Percentiles rank a stretch among this genome's conserved stretches.
phyloP scores from a whole-genome alignment of 1,139 yeast genomes.

The Zygoascus sp. region DNA sequence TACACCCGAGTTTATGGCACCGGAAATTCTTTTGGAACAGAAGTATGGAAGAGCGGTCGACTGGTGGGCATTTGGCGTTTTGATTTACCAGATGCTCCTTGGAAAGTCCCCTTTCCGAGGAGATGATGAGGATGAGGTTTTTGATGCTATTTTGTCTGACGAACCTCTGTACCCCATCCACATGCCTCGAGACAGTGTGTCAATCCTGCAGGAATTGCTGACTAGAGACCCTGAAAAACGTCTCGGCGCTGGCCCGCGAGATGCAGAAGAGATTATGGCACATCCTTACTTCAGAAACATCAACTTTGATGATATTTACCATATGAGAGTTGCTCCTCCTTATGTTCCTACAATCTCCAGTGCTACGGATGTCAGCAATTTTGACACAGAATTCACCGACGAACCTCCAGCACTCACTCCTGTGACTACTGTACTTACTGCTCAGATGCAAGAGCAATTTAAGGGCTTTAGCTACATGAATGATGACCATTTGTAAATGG shows the following conservation, averaged over 20 bases:
- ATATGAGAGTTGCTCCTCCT: slow-evolving; percentile 67
- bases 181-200: slow-evolving; percentile 96
- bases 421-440: slow-evolving; percentile 78
- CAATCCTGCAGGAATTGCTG: slow-evolving; percentile 81
- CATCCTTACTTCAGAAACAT: slow-evolving; percentile 91
- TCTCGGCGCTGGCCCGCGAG: slow-evolving; percentile 80
- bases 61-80: slow-evolving; percentile 99
- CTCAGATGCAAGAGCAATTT: slow-evolving; percentile 92
- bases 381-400: slow-evolving; percentile 90
- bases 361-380: slow-evolving; percentile 88
- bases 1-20: slow-evolving; percentile 99
- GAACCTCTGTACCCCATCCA: slow-evolving; percentile 97
- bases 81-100: slow-evolving; percentile 89
- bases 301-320: slow-evolving; percentile 78
- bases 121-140: slow-evolving; percentile 96
- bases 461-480: slow-evolving; percentile 91
- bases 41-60: slow-evolving; percentile 91
- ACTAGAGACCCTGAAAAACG: slow-evolving; percentile 84
- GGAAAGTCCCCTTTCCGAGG: slow-evolving; percentile 98
- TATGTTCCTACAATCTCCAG: slow-evolving; percentile 69
- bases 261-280: slow-evolving; percentile 90
- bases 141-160: slow-evolving; percentile 94
- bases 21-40: slow-evolving; percentile 90
- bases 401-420: slow-evolving; percentile 96
- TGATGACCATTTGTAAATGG: slow-evolving; percentile 42